Percentiles rank a stretch among this genome's conserved stretches.
Conservation (phyloP, 129 eudicot species). For the Chrysanthemum makinoi region DNA sequence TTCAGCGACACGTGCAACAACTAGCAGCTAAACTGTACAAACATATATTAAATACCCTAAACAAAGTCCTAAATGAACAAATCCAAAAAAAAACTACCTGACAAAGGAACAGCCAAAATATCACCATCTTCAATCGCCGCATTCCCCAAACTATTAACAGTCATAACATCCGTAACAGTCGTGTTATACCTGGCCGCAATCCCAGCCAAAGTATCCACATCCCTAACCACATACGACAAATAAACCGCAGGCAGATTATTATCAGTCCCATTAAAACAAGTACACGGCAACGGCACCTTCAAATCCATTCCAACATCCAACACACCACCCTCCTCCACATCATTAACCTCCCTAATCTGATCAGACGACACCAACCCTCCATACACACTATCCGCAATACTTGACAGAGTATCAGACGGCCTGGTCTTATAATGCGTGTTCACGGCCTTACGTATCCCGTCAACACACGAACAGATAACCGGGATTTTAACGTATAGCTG, state of each 20-base stretch:
- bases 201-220: constrained; percentile 64
- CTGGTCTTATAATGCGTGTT: constrained; percentile 66
- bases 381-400: constrained; percentile 65
- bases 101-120: constrained; percentile 86
- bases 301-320: constrained; percentile 73
- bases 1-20: too few species aligned
- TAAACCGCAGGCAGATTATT: constrained; percentile 71
- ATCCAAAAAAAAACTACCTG: constrained; percentile 47
- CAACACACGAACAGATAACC: constrained; percentile 66
- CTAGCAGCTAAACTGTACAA: too few species aligned
- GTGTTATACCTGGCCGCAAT: constrained; percentile 66
- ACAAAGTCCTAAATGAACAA: neutral
- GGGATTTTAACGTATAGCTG: constrained; percentile 75
- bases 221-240: constrained; percentile 75
- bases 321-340: constrained; percentile 48
- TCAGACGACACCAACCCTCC: constrained; percentile 91
- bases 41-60: too few species aligned
- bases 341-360: constrained; percentile 83
- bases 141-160: constrained; percentile 75
- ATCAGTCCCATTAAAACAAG: constrained; percentile 86
- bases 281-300: constrained; percentile 83
- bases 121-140: constrained; percentile 76
- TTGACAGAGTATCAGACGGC: constrained; percentile 72
- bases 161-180: constrained; percentile 84
- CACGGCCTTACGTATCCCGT: constrained; percentile 80